Percentiles rank a stretch among this genome's conserved stretches.
Conservation (phyloP, 768 basidiomycete genomes). For the Lactarius trivialis region DNA sequence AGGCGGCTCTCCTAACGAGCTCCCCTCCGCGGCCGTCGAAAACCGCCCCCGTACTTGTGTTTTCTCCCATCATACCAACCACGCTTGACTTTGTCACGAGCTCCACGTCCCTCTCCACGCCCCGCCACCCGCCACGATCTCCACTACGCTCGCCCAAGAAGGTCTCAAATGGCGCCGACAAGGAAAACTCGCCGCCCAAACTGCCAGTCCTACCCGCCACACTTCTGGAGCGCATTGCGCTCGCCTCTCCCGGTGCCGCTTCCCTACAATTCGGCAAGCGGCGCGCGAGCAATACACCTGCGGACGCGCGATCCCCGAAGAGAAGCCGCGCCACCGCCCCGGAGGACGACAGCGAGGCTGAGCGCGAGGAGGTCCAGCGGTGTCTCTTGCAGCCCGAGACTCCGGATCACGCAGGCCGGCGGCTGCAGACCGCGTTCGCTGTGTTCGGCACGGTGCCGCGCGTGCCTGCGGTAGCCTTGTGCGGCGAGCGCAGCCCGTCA, state of each 20-base stretch:
- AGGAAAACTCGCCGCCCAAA: conserved; percentile 55
- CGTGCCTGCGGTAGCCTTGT: background rate
- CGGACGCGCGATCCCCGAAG: conserved; percentile 14
- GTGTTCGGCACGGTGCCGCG: background rate
- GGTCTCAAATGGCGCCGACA: conserved; percentile 33
- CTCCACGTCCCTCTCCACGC: conserved; percentile 15
- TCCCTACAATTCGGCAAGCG: conserved; percentile 40
- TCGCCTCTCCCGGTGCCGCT: conserved; percentile 29
- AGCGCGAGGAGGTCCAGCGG: conserved; percentile 11
- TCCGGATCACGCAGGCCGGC: background rate
- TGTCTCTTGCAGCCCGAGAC: conserved; percentile 5
- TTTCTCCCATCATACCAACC: conserved; percentile 14
- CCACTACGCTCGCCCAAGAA: conserved; percentile 26
- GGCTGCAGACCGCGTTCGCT: background rate
- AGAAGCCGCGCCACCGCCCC: background rate
- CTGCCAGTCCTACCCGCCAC: conserved; percentile 28
- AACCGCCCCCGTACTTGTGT: conserved; percentile 1
- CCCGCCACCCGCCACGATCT: conserved; percentile 17
- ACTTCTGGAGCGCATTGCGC: conserved; percentile 42
- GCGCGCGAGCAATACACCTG: conserved; percentile 33
- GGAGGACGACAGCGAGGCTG: conserved; percentile 14
- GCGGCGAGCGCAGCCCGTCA: conserved; percentile 1
- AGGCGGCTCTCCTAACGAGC: background rate
- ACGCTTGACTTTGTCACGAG: conserved; percentile 17
- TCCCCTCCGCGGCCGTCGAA: conserved; percentile 23